Base-by-base conservation (phyloP, 768 basidiomycete genomes). In the Dictyophora rubrovolvata region DNA sequence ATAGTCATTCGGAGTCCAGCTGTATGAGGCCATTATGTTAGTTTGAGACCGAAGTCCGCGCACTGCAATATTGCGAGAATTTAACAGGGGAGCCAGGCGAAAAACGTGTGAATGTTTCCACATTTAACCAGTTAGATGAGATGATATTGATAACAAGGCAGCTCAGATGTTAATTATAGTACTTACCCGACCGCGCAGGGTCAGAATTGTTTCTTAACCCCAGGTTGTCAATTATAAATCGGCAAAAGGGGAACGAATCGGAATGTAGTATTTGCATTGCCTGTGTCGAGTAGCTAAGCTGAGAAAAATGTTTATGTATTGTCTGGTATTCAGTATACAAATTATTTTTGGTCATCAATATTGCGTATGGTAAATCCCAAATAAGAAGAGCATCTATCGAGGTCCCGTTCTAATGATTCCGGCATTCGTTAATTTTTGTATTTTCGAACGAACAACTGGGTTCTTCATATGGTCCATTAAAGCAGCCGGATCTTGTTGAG, bases 401-500 rank as follows among this genome's bases (percentile, higher is more conserved):
- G 42, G 42, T 14, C 42, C 42, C 33, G 93, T 93, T 74, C 80
- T 84, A 75, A 97, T 94, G 68, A 97, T 89, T 59, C 94, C 95
- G 28, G 93, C 93, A 59, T 90, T 89, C 66, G 95, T 77, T 52
- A 97, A 77, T 73, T 94, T 94, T 75, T 84, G 79, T 63, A 96
- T 89, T 77, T 94, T 95, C 58, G 77, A 70, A 47, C 81, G 80
- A 34, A 94, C 84, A 35, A 77, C 71, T 8, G 91, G 86, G 67
- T 94, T 96, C 82, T 93, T 92, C 87, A 98, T 87, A 73, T 99
- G 95, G 65, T 96, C 92, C 70, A 90, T 87, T 60, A 99, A 75
- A 21, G 94, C 90, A 49, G 80, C 76, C 6, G 96, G 95, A 71
- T 97, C 85, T 53, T 74, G 66, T 73, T 99, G 95, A 7, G 93